Evolutionary conservation across 352 stramenopile species (phyloP), one percentile per base, ranked within the genome.

Genomic region (Pythium pyrilobum): DNA sequence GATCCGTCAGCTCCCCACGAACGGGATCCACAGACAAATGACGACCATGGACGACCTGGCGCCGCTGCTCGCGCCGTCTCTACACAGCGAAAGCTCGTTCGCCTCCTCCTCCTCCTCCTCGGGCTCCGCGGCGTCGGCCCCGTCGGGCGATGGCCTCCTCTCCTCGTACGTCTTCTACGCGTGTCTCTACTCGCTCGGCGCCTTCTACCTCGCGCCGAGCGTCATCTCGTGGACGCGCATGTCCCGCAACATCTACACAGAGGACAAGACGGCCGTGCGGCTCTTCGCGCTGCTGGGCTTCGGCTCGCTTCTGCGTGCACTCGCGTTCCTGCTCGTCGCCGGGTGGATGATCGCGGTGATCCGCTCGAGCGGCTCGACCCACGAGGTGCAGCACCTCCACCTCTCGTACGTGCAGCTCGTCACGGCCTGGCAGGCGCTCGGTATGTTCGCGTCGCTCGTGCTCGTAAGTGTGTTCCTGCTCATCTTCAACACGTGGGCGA

Each of bases 401-500:
- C 53, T 86, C 9, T 74, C 75, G 23, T 86, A 86, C 52, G 61
- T 81, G 29, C 59, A 83, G 52, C 34, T 86, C 44, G 70, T 86
- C 24, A 76, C 77, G 25, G 39, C 73, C 29, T 86, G 75, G 75
- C 70, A 86, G 31, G 46, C 69, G 8, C 57, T 86, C 18, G 65
- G 72, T 20, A 71, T 77, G 51, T 43, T 74, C 10, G 69, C 58
- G 10, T 72, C 75, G 1, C 53, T 78, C 13, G 64, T 73, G 31
- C 62, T 86, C 18, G 66, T 69, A 34, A 59, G 68, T 24, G 72
- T 83, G 21, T 81, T 86, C 53, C 52, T 86, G 29, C 45, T 86
- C 24, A 65, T 86, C 29, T 81, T 86, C 54, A 83, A 81, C 43
- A 86, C 75, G 33, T 86, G 75, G 72, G 75, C 75, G 3, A 59